phyloP scores from a whole-genome alignment of 1,284 basidiomycete species.

The Mycena citricolor region DNA sequence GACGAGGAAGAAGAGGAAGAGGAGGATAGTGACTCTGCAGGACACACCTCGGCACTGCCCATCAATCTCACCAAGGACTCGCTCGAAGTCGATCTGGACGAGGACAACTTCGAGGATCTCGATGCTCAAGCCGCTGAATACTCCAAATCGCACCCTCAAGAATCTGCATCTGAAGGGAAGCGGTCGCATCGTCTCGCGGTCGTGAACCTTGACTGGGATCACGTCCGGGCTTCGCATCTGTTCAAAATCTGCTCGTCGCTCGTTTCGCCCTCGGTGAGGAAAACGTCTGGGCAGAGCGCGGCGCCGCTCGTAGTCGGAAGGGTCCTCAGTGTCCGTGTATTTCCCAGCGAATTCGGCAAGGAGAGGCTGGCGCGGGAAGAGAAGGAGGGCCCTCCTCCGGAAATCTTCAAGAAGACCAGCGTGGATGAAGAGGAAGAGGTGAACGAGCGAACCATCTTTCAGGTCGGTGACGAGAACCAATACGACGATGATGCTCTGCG shows the following conservation, averaged over 20 bases:
- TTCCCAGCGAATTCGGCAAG: conserved; percentile 93
- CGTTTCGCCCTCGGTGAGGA: conserved; percentile 51
- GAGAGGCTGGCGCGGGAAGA: conserved; percentile 88
- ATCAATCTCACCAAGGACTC: conserved; percentile 48
- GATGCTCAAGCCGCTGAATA: conserved; percentile 74
- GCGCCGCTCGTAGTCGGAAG: conserved; percentile 49
- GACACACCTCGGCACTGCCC: conserved; percentile 40
- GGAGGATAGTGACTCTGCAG: conserved; percentile 52
- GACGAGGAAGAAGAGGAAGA: conserved; percentile 45
- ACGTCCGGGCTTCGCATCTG: conserved; percentile 87
- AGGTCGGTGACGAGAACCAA: conserved; percentile 66
- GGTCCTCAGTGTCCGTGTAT: conserved; percentile 79
- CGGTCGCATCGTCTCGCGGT: conserved; percentile 82
- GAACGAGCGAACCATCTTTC: conserved; percentile 66
- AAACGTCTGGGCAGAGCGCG: conserved; percentile 10
- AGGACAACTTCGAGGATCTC: conserved; percentile 65
- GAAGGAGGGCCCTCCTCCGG: conserved; percentile 84
- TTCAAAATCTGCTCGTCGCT: conserved; percentile 94
- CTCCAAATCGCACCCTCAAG: conserved; percentile 44
- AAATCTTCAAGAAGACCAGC: conserved; percentile 69
- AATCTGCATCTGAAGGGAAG: conserved; percentile 35
- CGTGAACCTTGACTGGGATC: conserved; percentile 99
- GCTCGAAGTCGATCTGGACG: conserved; percentile 77
- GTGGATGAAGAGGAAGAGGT: conserved; percentile 55
- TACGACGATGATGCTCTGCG: conserved; percentile 89